Evolutionary conservation across 306 rosid species (phyloP).

Genomic region (Cucurbita argyrosperma): DNA sequence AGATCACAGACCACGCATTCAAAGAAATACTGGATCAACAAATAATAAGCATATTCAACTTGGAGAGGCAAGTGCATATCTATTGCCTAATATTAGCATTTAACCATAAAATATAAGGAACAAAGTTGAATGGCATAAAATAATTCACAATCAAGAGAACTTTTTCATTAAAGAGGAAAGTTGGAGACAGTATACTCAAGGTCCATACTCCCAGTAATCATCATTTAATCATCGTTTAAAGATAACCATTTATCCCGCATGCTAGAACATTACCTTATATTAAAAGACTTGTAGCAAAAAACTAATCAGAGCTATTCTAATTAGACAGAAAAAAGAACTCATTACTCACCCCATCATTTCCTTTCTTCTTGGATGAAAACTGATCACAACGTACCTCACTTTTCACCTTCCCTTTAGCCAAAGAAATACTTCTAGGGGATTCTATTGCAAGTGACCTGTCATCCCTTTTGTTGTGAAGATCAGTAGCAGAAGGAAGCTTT

Average conservation of each 20-base stretch:
- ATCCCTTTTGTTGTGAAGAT: slow-evolving; percentile 48
- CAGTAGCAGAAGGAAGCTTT: slow-evolving; percentile 50
- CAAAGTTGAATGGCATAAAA: not conserved
- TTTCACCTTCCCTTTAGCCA: slow-evolving; percentile 35
- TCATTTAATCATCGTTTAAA: not conserved
- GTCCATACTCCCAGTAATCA: not conserved
- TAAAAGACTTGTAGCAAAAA: not conserved
- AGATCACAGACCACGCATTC: slow-evolving; percentile 94
- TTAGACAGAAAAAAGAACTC: slow-evolving; percentile 4
- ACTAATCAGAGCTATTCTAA: not conserved
- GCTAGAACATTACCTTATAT: not conserved
- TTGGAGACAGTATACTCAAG: not conserved
- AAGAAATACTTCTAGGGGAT: slow-evolving; percentile 39
- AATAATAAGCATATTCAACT: slow-evolving; percentile 6
- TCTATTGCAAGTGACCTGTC: slow-evolving; percentile 42
- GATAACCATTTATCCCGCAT: not conserved
- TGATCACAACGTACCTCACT: slow-evolving; percentile 37
- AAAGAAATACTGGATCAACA: slow-evolving; percentile 54
- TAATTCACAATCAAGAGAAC: not conserved
- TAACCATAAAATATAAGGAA: not conserved
- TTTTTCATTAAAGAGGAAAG: not conserved
- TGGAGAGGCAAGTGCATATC: not conserved
- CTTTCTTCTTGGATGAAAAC: slow-evolving; percentile 73
- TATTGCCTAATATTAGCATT: not conserved
- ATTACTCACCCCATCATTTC: slow-evolving; percentile 89